phyloP scores from a whole-genome alignment of 2,329 filamentous ascomycete species.

The Fusarium secorum region DNA sequence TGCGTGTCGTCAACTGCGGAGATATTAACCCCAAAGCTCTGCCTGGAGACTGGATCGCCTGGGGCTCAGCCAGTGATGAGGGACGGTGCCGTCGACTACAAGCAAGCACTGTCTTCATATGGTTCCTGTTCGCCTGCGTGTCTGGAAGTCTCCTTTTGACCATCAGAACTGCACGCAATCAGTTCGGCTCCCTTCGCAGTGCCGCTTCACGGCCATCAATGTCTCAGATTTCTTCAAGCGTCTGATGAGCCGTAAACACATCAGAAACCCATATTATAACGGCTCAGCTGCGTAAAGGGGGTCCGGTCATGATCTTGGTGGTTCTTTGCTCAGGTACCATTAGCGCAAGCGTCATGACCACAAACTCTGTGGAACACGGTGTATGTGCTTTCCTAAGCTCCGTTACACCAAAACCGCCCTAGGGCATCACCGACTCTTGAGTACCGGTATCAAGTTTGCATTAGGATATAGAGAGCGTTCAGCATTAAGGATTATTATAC shows the following conservation, averaged over 20 bases:
- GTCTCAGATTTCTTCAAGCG: slow-evolving; percentile 60
- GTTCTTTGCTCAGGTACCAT: not conserved
- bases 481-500: slow-evolving; percentile 3
- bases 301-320: not conserved
- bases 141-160: slow-evolving; percentile 64
- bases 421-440: slow-evolving; percentile 2
- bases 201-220: slow-evolving; percentile 57
- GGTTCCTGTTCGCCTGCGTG: slow-evolving; percentile 76
- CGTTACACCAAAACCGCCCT: not conserved
- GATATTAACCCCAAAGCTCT: slow-evolving; percentile 51
- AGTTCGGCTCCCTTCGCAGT: slow-evolving; percentile 52
- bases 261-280: not conserved
- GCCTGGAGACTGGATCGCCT: slow-evolving; percentile 64
- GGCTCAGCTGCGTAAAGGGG: not conserved
- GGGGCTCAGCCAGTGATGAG: slow-evolving; percentile 64
- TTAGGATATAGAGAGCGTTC: slow-evolving; percentile 8
- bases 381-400: not conserved
- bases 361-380: not conserved
- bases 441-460: slow-evolving; percentile 6
- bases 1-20: slow-evolving; percentile 73
- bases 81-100: slow-evolving; percentile 79
- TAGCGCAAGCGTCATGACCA: not conserved
- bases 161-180: slow-evolving; percentile 60
- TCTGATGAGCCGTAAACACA: slow-evolving; percentile 45
- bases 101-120: slow-evolving; percentile 77